These are phyloP conservation scores for Starmera quercuum DNA, from an alignment of 805 yeast species.

Conservation along the genomic window DNA sequence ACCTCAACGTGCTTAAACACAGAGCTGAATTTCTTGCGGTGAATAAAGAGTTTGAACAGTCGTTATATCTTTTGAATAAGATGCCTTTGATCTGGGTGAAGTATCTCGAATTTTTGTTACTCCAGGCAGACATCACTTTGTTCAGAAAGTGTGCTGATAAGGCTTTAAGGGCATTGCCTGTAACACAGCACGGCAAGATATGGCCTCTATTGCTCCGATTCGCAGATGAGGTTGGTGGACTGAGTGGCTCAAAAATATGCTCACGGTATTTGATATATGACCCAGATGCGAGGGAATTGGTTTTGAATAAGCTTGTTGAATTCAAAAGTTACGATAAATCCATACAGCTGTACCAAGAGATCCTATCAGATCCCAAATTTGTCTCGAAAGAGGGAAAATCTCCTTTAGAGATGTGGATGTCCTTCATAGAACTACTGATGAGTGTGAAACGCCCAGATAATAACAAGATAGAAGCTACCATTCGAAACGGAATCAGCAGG, in stretches of 20 bases:
- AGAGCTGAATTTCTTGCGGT: conserved; percentile 26
- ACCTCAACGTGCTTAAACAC: conserved; percentile 22
- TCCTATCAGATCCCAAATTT: conserved; percentile 27
- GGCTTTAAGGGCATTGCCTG: conserved; percentile 40
- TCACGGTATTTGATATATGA: conserved; percentile 23
- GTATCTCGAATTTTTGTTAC: conserved; percentile 36
- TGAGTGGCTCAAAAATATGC: conserved; percentile 20
- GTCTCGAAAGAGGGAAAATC: conserved; percentile 31
- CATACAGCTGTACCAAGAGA: conserved; percentile 22
- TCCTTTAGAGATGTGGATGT: conserved; percentile 39
- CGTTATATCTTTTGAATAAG: conserved; percentile 34
- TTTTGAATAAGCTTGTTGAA: conserved; percentile 25
- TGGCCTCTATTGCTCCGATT: conserved; percentile 48
- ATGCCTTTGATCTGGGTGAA: conserved; percentile 46
- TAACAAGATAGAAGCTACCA: conserved; percentile 26
- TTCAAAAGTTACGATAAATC: conserved; percentile 24
- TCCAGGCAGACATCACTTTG: conserved; percentile 26
- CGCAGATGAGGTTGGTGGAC: conserved; percentile 36
- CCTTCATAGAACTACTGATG: conserved; percentile 35
- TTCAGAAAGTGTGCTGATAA: conserved; percentile 40
- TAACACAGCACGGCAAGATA: conserved; percentile 45
- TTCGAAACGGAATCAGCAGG: conserved; percentile 25
- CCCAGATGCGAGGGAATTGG: conserved; percentile 22
- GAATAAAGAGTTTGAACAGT: conserved; percentile 38
- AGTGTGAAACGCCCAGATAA: conserved; percentile 4